phyloP scores from a whole-genome alignment of 2,329 filamentous ascomycete species.

The Nemania sp. region DNA sequence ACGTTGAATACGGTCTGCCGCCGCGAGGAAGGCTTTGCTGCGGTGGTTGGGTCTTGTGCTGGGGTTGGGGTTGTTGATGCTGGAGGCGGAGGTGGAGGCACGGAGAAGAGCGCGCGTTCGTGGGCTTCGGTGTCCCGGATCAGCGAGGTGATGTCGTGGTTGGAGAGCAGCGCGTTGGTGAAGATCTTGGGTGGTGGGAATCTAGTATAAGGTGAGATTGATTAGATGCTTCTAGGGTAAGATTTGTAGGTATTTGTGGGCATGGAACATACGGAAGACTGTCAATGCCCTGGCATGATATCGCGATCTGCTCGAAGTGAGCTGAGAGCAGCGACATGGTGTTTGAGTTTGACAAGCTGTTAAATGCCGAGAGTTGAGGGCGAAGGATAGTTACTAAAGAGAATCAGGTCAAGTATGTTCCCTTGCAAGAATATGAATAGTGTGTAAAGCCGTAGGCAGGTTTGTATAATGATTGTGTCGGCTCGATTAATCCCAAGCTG shows the following conservation, averaged over 20 bases:
- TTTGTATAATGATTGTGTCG: too few species aligned
- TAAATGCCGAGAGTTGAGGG: constrained; percentile 5
- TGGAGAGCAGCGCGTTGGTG: constrained; percentile 85
- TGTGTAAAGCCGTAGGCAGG: too few species aligned
- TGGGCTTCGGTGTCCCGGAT: constrained; percentile 95
- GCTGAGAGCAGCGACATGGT: constrained; percentile 69
- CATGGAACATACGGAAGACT: constrained; percentile 63
- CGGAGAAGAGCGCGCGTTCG: constrained; percentile 92
- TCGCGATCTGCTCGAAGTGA: constrained; percentile 76
- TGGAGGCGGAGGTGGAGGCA: constrained; percentile 68
- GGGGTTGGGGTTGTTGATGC: constrained; percentile 49
- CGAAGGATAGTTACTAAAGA: background rate
- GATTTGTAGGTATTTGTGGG: background rate
- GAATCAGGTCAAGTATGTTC: background rate
- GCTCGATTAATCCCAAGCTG: too few species aligned
- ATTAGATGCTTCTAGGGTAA: constrained; percentile 5
- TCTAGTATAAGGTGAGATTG: constrained; percentile 48
- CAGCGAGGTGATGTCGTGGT: constrained; percentile 88
- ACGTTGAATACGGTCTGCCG: constrained; percentile 70
- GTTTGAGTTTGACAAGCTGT: constrained; percentile 9
- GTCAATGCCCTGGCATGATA: constrained; percentile 76
- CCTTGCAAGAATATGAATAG: too few species aligned
- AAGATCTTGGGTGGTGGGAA: constrained; percentile 94
- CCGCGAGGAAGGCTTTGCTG: constrained; percentile 51
- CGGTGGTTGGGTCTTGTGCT: constrained; percentile 53